phyloP scores from a whole-genome alignment of 2,329 filamentous ascomycete species.

The Pseudocercospora pini-densiflorae region DNA sequence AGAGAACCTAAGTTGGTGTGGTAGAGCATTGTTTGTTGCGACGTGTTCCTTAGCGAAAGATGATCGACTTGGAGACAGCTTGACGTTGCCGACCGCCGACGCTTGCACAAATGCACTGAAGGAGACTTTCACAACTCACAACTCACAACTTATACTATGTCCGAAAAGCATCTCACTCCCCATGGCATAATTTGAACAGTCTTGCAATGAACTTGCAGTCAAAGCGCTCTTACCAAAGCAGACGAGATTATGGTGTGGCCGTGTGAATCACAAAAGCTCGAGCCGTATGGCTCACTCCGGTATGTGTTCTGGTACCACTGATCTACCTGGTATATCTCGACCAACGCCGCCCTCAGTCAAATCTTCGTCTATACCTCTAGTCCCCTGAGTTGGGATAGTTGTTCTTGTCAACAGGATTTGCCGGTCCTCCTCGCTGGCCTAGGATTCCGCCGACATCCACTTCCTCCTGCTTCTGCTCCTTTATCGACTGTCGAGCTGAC shows the following conservation, averaged over 20 bases:
- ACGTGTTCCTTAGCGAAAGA: not conserved
- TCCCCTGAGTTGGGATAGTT: slow-evolving; percentile 36
- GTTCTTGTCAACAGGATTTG: slow-evolving; percentile 42
- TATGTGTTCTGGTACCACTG: not conserved
- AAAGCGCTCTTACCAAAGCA: not conserved
- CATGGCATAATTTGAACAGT: no score
- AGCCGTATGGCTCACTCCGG: not conserved
- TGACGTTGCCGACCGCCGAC: not conserved
- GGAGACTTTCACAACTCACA: no score
- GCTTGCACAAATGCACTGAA: not conserved
- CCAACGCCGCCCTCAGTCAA: not conserved
- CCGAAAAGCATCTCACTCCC: no score
- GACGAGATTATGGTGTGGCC: no score
- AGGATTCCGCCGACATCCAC: slow-evolving; percentile 48
- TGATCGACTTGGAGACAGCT: not conserved
- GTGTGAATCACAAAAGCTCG: not conserved
- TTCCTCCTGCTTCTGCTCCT: slow-evolving; percentile 44
- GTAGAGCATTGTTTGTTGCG: not conserved
- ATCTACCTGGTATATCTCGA: not conserved
- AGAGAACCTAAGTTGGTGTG: not conserved
- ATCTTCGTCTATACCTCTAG: not conserved
- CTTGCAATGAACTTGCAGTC: no score
- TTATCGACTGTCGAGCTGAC: slow-evolving; percentile 45
- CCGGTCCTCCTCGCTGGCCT: slow-evolving; percentile 53
- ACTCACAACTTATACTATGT: no score